These are phyloP conservation scores for Tolypocladium endophyticum DNA, from an alignment of 2,329 filamentous ascomycete genomes.

Conservation along the genomic window DNA sequence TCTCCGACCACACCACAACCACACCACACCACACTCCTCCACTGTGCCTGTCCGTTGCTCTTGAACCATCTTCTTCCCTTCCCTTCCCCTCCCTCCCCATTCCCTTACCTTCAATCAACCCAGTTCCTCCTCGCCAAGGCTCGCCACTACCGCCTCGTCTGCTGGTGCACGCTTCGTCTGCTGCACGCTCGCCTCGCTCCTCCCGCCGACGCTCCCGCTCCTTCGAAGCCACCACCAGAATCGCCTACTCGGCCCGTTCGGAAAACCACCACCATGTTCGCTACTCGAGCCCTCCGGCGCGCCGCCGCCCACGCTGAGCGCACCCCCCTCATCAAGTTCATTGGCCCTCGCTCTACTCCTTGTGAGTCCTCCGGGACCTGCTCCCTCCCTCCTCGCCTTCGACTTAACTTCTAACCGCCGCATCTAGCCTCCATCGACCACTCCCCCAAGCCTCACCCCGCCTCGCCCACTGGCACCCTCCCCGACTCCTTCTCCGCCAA, in stretches of 20 bases:
- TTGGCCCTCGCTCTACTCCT: constrained; percentile 49
- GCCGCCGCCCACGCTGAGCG: constrained; percentile 49
- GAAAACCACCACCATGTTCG: constrained; percentile 33
- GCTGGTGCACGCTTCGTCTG: background rate
- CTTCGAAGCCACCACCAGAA: background rate
- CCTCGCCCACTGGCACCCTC: constrained; percentile 54
- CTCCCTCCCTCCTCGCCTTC: background rate
- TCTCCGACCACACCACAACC: background rate
- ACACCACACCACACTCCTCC: background rate
- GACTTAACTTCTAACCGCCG: background rate
- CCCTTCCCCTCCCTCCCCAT: background rate
- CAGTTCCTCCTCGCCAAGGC: background rate
- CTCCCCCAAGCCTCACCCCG: constrained; percentile 62
- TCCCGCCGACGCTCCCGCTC: background rate
- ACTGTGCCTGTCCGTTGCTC: background rate
- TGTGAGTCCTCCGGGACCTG: constrained; percentile 21
- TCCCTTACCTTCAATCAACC: background rate
- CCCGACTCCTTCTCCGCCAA: constrained; percentile 39
- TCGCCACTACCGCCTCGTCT: background rate
- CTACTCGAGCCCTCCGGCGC: constrained; percentile 46
- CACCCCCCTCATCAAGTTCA: constrained; percentile 50
- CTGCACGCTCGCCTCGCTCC: background rate
- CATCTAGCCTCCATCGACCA: constrained; percentile 59
- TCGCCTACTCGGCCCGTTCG: background rate
- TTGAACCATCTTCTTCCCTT: background rate